A percentile compares a stretch with the other conserved stretches of the same genome.
These are phyloP conservation scores for Berberis vulgaris DNA, from an alignment of 164 flowering plant genomes.

Conservation along the genomic window DNA sequence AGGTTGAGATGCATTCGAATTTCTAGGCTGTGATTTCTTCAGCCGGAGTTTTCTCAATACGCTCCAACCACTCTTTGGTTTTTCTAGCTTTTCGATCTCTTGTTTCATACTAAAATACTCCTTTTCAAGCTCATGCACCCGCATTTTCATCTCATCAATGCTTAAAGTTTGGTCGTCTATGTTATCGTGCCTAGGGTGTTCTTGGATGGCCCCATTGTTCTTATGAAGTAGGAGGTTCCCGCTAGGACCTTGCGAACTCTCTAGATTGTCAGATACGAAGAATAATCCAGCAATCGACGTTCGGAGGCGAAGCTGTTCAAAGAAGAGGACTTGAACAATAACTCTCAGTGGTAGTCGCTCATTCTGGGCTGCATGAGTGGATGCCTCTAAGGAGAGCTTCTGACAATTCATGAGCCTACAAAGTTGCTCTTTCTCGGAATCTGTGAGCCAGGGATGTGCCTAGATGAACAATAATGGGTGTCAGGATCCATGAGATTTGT, in stretches of 20 bases:
- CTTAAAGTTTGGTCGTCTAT: constrained; percentile 7
- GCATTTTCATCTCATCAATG: constrained; percentile 24
- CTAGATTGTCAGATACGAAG: constrained; percentile 52
- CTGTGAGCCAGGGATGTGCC: constrained; percentile 69
- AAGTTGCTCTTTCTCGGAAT: constrained; percentile 53
- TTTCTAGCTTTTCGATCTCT: too few species aligned
- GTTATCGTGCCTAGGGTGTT: not conserved
- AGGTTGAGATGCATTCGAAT: too few species aligned
- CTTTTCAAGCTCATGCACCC: too few species aligned
- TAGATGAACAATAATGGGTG: constrained; percentile 7
- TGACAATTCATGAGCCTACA: constrained; percentile 66
- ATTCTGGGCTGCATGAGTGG: constrained; percentile 71
- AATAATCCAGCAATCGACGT: constrained; percentile 60
- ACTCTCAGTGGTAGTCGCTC: constrained; percentile 67
- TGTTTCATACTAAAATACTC: too few species aligned
- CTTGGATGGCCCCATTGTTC: constrained; percentile 5
- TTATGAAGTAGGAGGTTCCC: constrained; percentile 16
- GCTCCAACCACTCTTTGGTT: too few species aligned
- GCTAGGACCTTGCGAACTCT: constrained; percentile 29
- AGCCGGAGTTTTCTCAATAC: too few species aligned
- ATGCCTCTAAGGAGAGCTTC: constrained; percentile 62
- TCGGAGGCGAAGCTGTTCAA: constrained; percentile 17
- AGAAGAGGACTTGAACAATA: too few species aligned
- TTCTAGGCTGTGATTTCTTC: too few species aligned
- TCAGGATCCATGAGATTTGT: not conserved